Base-by-base conservation (phyloP, 352 stramenopile species). In the Phytophthora nicotianae region DNA sequence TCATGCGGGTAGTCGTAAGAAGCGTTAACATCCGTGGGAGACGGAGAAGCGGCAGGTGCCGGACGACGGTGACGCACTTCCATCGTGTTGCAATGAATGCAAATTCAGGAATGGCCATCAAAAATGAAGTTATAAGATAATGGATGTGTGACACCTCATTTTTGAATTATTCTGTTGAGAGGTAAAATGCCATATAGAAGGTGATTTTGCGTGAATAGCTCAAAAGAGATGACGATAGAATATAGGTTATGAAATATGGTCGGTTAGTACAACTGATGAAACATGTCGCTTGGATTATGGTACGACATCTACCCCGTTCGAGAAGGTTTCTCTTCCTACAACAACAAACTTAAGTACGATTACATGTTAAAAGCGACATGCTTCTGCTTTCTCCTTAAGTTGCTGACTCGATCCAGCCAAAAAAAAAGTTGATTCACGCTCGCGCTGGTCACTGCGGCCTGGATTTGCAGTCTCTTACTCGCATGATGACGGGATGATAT, bases 11-110 rank as follows among this genome's bases (percentile, higher is more conserved):
- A 13, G 27, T 29, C 38, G 4, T 20, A 33, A 13, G 37, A 17
- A 7, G n/a, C 4, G 3, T 43, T 2, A 8, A 5, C 29, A 27
- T 61, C 23, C 46, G 42, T 20, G n/a, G 35, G 26, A 13, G 42
- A 51, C 17, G 47, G 14, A 27, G 49, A 50, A 6, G 43, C 41
- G 0, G 50, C 55, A 8, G 50, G 45, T 2, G 47, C 52, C 10
- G 17, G 47, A 49, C 46, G 67, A 57, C 67, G 67, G 17, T 59
- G 67, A 65, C 67, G 67, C 46, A 75, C 40, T 58, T 68, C 46
- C 17, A 21, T 56, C 66, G 70, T 74, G 37, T 47, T 51, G 37
- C 49, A 53, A 58, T 32, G 33, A 43, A 16, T 48, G 46, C 48
- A 57, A 66, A 16, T 65, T 56, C 56, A 56, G 48, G 42, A 62